phyloP scores from a whole-genome alignment of 108 stramenopile genomes.

The Nitzschia sp. region DNA sequence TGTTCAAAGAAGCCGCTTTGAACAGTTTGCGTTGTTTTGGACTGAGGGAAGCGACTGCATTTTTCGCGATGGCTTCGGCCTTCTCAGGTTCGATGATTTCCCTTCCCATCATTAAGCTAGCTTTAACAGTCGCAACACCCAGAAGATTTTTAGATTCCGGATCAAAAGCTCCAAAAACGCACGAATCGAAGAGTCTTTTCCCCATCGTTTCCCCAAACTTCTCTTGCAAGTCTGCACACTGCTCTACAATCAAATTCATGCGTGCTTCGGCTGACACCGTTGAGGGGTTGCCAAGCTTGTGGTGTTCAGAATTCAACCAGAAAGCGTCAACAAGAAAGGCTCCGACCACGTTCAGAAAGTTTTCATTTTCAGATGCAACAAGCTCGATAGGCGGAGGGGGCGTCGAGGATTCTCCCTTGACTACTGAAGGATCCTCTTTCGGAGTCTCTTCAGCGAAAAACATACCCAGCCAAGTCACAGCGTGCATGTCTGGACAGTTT shows the following conservation, averaged over 20 bases:
- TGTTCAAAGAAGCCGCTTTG: constrained; percentile 59
- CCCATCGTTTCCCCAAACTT: constrained; percentile 74
- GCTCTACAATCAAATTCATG: constrained; percentile 37
- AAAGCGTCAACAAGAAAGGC: constrained; percentile 61
- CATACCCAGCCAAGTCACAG: no score
- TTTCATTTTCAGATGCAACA: constrained; percentile 14
- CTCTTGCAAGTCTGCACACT: constrained; percentile 48
- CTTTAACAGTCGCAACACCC: constrained; percentile 54
- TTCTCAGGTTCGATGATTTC: constrained; percentile 40
- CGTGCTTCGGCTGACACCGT: constrained; percentile 19
- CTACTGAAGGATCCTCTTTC: background rate
- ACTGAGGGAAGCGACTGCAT: constrained; percentile 58
- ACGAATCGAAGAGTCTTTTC: constrained; percentile 41
- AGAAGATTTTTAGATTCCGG: constrained; percentile 37
- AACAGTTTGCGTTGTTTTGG: constrained; percentile 65
- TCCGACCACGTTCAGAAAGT: constrained; percentile 39
- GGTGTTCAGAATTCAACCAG: constrained; percentile 54
- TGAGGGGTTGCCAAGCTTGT: constrained; percentile 12
- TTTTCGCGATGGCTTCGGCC: constrained; percentile 48
- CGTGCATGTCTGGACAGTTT: no score
- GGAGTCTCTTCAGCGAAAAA: background rate
- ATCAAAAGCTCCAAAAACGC: constrained; percentile 39
- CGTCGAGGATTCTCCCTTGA: background rate
- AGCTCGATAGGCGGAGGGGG: constrained; percentile 8
- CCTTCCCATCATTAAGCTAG: constrained; percentile 42